Conservation (phyloP, 768 basidiomycete species). For the Lactarius vividus region DNA sequence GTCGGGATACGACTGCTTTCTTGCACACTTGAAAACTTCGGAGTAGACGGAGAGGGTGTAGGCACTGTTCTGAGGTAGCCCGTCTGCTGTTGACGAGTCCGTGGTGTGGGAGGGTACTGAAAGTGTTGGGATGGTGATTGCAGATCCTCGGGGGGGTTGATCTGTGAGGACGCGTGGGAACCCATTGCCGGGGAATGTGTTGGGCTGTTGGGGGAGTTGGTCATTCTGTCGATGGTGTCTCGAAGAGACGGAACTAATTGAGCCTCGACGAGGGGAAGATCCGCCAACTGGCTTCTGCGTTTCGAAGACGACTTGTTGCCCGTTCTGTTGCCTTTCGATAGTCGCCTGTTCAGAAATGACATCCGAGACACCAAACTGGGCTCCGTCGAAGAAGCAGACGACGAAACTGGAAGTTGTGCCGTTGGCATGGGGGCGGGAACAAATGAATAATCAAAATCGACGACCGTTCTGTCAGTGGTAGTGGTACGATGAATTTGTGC, state of each 20-base stretch:
- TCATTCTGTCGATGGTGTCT: slow-evolving; percentile 76
- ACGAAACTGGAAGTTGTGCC: slow-evolving; percentile 23
- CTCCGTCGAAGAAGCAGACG: slow-evolving; percentile 25
- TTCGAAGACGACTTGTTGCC: slow-evolving; percentile 20
- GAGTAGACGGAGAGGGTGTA: slow-evolving; percentile 3
- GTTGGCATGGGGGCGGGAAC: slow-evolving; percentile 15
- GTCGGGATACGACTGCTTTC: slow-evolving; percentile 25
- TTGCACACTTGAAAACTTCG: neutral
- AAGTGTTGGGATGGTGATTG: slow-evolving; percentile 9
- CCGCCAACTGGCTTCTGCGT: slow-evolving; percentile 45
- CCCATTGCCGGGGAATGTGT: slow-evolving; percentile 9
- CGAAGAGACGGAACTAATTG: slow-evolving; percentile 66
- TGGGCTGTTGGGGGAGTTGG: slow-evolving; percentile 33
- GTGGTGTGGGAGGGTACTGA: slow-evolving; percentile 16
- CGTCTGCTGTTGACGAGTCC: slow-evolving; percentile 16
- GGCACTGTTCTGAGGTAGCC: neutral
- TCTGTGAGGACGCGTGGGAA: neutral
- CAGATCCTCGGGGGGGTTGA: slow-evolving; percentile 2
- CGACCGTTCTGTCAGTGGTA: neutral
- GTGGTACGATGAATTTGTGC: neutral
- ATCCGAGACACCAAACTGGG: slow-evolving; percentile 24
- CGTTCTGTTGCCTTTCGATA: slow-evolving; percentile 16
- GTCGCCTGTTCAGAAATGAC: slow-evolving; percentile 22
- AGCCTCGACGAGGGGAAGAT: slow-evolving; percentile 59
- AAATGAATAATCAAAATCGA: slow-evolving; percentile 4